phyloP scores from a whole-genome alignment of 2,329 filamentous ascomycete genomes.

The Colletotrichum cereale region DNA sequence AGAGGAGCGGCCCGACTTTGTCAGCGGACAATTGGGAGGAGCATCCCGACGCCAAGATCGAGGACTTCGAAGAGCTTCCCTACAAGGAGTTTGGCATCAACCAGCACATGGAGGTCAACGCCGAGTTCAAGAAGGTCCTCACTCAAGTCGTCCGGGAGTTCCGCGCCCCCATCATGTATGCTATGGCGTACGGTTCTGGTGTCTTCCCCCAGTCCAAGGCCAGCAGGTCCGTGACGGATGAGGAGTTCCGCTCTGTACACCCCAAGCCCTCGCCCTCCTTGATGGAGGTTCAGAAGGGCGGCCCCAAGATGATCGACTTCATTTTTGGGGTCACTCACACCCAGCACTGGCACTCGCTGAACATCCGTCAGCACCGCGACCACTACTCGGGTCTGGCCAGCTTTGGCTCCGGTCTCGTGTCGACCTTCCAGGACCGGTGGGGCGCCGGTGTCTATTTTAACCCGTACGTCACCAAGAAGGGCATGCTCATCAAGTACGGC shows the following conservation, averaged over 20 bases:
- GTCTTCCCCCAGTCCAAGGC: conserved; percentile 84
- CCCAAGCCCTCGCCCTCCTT: conserved; percentile 85
- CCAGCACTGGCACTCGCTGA: conserved; percentile 97
- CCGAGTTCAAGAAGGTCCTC: conserved; percentile 92
- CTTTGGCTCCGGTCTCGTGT: conserved; percentile 87
- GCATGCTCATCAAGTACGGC: conserved; percentile 96
- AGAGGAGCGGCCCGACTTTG: conserved; percentile 30
- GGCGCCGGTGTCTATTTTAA: conserved; percentile 99
- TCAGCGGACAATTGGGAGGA: conserved; percentile 56
- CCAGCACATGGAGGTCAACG: conserved; percentile 95
- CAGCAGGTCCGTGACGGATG: conserved; percentile 65
- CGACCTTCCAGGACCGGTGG: conserved; percentile 85
- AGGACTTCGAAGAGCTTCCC: conserved; percentile 59
- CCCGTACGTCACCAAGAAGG: conserved; percentile 93
- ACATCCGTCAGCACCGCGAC: conserved; percentile 86
- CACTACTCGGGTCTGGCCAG: conserved; percentile 92
- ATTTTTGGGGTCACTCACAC: conserved; percentile 96
- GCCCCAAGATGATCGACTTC: conserved; percentile 98
- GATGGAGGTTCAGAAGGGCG: conserved; percentile 85
- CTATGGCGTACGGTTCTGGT: conserved; percentile 96
- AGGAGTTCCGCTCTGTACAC: conserved; percentile 75
- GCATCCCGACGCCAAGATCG: conserved; percentile 55
- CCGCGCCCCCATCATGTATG: conserved; percentile 92
- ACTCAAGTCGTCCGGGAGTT: conserved; percentile 92
- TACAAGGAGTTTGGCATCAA: conserved; percentile 85